Base-by-base conservation (phyloP, 2,329 filamentous ascomycete genomes). In the Mariannaea elegans region DNA sequence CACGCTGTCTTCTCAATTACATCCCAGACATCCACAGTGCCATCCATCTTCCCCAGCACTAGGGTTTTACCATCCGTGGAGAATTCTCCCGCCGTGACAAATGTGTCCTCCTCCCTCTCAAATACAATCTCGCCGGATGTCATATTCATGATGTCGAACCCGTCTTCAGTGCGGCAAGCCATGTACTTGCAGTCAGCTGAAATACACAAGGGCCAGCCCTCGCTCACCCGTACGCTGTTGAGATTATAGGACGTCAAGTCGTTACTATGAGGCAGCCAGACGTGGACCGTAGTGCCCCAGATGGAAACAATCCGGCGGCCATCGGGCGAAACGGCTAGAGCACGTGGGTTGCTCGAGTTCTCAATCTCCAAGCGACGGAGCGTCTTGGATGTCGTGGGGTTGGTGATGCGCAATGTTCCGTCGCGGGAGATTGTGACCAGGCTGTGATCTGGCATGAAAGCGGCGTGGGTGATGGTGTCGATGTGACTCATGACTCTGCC, bases 191-290 rank as follows among this genome's bases (percentile, higher is more conserved):
- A 73, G 59, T 80, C 76, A 2, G 75, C 67, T 4, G 78, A 80
- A 29, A 80, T 70, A 34, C 69, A 71, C 50, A 80, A 64, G 18
- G 78, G 78, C 77, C 77, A 80, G 23, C 78, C 78, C 59, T 80
- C 78, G 13, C 38, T 60, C 44, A 44, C 38, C 16, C 78, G 70
- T n/a, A 74, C 69, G 3, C 69, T 58, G 53, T 73, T 68, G 32
- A 80, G 68, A 52, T 72, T 71, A 64, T 78, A 80, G 3, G 70
- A 76, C 1, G 73, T 72, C 45, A 80, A 31, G 50, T 72, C 65
- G 46, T 73, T 74, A 7, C 63, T 65, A 3, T 64, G 57, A 0
- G 77, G 73, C 44, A 72, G 55, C 78, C 78, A 80, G 41, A 76
- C 55, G 64, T 78, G 72, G 12, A 80, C 73, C 7, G 69, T 72